Evolutionary conservation across 306 rosid species (phyloP), one percentile per base, ranked within the genome.

Genomic region (Fragaria ananassa): DNA sequence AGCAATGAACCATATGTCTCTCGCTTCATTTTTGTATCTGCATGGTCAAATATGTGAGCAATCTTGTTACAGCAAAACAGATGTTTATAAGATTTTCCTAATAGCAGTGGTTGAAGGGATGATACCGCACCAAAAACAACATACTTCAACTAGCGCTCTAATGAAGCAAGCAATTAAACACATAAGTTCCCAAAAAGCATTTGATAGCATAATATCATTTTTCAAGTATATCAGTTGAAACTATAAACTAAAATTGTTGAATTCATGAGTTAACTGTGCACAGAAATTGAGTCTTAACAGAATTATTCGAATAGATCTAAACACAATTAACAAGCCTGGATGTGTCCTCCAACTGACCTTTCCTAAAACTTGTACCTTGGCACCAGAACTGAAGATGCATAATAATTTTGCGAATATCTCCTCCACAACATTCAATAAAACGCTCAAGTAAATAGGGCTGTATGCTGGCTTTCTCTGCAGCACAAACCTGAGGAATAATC

Each of bases 341-440:
- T n/a, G 50, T 67, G 31, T 12, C 42, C 15, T 69, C 63, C 53
- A 42, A 61, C 76, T 11, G 49, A 94, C 98, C 96, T 88, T 81
- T 79, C 50, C 72, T 57, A 80, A 75, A 71, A 74, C 58, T 73
- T 85, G 70, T 74, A 82, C 90, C 90, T 86, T 88, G 99, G 81
- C 89, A 81, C 99, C 99, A 89, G 90, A 89, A 95, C 86, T 95
- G 99, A 81, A 95, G 93, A 76, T 88, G 87, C 96, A 87, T 80
- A 66, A 88, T 85, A 79, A 82, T 81, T 89, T 95, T 92, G 56
- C 97, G 93, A 67, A 95, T 87, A 82, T 95, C 99, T 64, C 89
- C 87, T 74, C 65, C 78, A 61, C 91, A 89, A 81, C 76, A 88
- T 53, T 62, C 83, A 74, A 95, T 71, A 77, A 95, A 84, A 66